phyloP scores from a whole-genome alignment of 371 early-diverging fungal genomes.

The Neoconidiobolus thromboides region DNA sequence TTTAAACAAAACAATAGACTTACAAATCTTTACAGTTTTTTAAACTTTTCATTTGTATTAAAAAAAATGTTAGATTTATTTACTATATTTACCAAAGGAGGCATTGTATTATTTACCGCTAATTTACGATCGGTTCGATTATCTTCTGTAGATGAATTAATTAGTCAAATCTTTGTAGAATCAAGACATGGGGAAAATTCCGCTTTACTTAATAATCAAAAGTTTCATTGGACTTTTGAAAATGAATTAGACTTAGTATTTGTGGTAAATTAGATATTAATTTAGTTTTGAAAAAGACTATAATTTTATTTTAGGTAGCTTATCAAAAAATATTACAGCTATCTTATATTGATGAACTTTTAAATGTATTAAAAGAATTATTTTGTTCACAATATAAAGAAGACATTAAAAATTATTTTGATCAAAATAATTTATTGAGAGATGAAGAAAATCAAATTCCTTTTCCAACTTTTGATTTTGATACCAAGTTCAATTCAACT shows the following conservation, averaged over 20 bases:
- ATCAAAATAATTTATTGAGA: not conserved
- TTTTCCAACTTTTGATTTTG: conserved; percentile 12
- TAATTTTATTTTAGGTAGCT: conserved; percentile 31
- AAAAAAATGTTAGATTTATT: conserved; percentile 56
- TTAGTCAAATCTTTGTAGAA: conserved; percentile 60
- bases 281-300: conserved; percentile 9
- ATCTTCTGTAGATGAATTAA: conserved; percentile 48
- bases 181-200: conserved; percentile 40
- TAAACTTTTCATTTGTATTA: too few relatives aligned
- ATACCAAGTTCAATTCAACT: conserved; percentile 17
- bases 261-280: conserved; percentile 28
- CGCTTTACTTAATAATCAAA: conserved; percentile 39
- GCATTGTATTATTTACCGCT: conserved; percentile 61
- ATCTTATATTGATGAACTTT: conserved; percentile 65
- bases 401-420: not conserved
- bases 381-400: conserved; percentile 5
- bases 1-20: too few relatives aligned
- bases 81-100: conserved; percentile 58
- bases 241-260: conserved; percentile 76
- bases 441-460: not conserved
- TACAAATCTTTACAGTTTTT: too few relatives aligned
- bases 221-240: conserved; percentile 64
- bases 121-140: conserved; percentile 29
- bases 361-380: conserved; percentile 25
- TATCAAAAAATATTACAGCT: conserved; percentile 78